phyloP scores from a whole-genome alignment of 2,329 filamentous ascomycete genomes.

The Fusarium tupiense region DNA sequence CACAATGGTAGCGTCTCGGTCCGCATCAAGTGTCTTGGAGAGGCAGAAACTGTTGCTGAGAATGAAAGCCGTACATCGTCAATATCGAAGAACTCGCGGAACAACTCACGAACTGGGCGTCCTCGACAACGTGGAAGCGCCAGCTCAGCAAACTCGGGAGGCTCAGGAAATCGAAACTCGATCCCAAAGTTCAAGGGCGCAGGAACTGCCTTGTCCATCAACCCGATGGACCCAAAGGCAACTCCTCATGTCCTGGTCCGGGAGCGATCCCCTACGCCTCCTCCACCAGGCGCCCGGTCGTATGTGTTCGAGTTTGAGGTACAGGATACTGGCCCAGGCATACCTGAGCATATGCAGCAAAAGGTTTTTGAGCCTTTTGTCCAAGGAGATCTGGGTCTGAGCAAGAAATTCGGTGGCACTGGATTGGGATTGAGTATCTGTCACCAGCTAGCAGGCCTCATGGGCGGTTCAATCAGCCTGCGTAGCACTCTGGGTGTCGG shows the following conservation, averaged over 20 bases:
- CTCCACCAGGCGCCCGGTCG: constrained; percentile 70
- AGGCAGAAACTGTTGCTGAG: constrained; percentile 56
- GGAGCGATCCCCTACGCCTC: constrained; percentile 67
- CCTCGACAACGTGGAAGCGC: constrained; percentile 59
- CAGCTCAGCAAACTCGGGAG: constrained; percentile 61
- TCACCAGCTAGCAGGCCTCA: constrained; percentile 82
- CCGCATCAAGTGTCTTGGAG: constrained; percentile 77
- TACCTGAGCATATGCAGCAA: constrained; percentile 78
- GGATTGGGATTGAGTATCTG: constrained; percentile 90
- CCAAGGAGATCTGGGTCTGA: constrained; percentile 88
- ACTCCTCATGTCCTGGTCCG: constrained; percentile 58
- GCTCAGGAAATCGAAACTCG: constrained; percentile 52
- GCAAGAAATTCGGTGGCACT: constrained; percentile 90
- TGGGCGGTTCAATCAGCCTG: constrained; percentile 81
- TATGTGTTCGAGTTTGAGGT: constrained; percentile 88
- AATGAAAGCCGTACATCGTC: constrained; percentile 64
- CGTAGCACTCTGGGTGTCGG: constrained; percentile 78
- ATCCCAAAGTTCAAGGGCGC: constrained; percentile 43
- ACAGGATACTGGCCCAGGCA: constrained; percentile 87
- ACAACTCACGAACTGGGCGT: constrained; percentile 53
- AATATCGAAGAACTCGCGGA: constrained; percentile 59
- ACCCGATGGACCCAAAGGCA: constrained; percentile 67
- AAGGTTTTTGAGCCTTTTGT: constrained; percentile 95
- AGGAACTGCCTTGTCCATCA: constrained; percentile 68
- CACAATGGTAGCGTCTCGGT: constrained; percentile 78